Evolutionary conservation across 2,329 filamentous ascomycete species (phyloP).

Genomic region (Microcyclospora tardicrescens): DNA sequence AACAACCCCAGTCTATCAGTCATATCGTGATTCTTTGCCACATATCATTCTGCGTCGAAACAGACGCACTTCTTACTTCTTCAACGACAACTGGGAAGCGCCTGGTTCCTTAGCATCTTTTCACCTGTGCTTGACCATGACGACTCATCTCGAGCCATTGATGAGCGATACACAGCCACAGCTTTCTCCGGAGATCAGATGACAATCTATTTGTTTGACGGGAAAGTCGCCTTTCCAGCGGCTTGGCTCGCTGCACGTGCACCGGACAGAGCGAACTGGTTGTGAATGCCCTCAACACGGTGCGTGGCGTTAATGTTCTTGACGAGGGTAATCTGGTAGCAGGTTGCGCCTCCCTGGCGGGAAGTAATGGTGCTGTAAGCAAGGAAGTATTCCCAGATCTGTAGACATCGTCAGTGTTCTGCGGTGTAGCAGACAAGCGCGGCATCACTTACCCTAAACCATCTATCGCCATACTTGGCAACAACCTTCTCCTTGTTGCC

Average conservation of each 20-base stretch:
- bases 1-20: no score
- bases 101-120: no score
- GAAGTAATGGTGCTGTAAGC: conserved; percentile 74
- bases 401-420: background rate
- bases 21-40: no score
- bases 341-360: conserved; percentile 70
- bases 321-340: conserved; percentile 74
- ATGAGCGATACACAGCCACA: no score
- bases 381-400: conserved; percentile 90
- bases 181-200: no score
- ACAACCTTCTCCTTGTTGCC: conserved; percentile 83
- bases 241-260: conserved; percentile 44
- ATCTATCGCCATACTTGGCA: conserved; percentile 87
- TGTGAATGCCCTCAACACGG: conserved; percentile 59
- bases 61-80: no score
- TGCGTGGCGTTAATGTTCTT: conserved; percentile 86
- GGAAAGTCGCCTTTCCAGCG: conserved; percentile 20
- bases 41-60: no score
- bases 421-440: background rate
- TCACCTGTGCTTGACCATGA: no score
- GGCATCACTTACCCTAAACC: conserved; percentile 67
- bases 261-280: conserved; percentile 55
- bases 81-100: no score
- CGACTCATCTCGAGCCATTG: no score
- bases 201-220: conserved; percentile 11